These are phyloP conservation scores for Leccinellum rugosiceps DNA, from an alignment of 768 basidiomycete species.

Conservation along the genomic window DNA sequence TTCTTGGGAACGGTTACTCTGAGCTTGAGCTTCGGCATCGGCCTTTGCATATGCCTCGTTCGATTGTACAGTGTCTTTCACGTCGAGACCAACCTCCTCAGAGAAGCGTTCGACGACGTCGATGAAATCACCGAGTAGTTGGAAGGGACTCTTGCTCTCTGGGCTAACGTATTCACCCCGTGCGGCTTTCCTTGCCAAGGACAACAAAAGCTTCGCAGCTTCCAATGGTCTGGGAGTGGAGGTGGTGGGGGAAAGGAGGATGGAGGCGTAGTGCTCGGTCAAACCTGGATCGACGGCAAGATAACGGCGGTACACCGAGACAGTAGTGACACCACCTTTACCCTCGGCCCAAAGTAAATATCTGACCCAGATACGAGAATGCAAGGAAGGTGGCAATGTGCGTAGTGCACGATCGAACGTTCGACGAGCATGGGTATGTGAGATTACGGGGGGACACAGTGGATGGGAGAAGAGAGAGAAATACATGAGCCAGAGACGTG, in stretches of 20 bases:
- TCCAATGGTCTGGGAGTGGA: conserved; percentile 79
- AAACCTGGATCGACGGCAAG: conserved; percentile 76
- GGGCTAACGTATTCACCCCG: conserved; percentile 81
- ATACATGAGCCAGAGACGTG: conserved; percentile 93
- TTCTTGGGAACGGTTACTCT: conserved; percentile 28
- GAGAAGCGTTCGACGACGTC: conserved; percentile 87
- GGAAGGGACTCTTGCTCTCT: conserved; percentile 94
- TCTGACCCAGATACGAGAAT: conserved; percentile 87
- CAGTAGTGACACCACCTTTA: conserved; percentile 74
- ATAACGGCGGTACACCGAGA: conserved; percentile 85
- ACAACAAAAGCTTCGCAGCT: conserved; percentile 87
- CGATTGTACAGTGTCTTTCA: conserved; percentile 65
- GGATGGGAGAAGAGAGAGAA: conserved; percentile 88
- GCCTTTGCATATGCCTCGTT: conserved; percentile 48
- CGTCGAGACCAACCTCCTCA: conserved; percentile 89
- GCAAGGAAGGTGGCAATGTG: conserved; percentile 89
- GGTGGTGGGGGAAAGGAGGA: conserved; percentile 59
- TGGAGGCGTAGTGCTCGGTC: conserved; percentile 72
- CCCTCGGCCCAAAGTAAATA: conserved; percentile 92
- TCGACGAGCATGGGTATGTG: conserved; percentile 86
- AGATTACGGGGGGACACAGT: conserved; percentile 76
- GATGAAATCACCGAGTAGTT: conserved; percentile 88
- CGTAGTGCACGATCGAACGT: conserved; percentile 95
- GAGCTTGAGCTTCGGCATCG: conserved; percentile 43
- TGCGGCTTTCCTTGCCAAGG: conserved; percentile 79